phyloP scores from a whole-genome alignment of 768 basidiomycete genomes.

The Butyriboletus loyo region DNA sequence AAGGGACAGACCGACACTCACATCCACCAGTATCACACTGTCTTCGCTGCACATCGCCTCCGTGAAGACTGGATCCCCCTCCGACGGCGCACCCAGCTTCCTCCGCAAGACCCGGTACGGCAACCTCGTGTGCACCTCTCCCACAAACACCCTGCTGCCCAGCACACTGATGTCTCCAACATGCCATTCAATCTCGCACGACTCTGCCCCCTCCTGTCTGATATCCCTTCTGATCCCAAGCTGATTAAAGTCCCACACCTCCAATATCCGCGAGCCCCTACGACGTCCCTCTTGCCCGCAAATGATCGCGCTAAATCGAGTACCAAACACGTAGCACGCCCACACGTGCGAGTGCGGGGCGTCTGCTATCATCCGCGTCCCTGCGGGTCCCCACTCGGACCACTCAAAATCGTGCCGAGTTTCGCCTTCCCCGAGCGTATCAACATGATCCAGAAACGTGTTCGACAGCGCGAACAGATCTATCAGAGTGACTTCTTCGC shows the following conservation, averaged over 20 bases:
- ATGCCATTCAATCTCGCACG: slow-evolving; percentile 20
- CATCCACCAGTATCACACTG: slow-evolving; percentile 50
- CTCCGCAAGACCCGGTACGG: slow-evolving; percentile 42
- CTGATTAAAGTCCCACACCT: slow-evolving; percentile 54
- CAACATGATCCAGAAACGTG: slow-evolving; percentile 32
- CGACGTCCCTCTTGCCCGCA: slow-evolving; percentile 11
- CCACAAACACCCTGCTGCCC: slow-evolving; percentile 37
- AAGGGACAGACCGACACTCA: slow-evolving; percentile 16
- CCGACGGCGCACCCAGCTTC: slow-evolving; percentile 11
- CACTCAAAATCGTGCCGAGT: slow-evolving; percentile 35
- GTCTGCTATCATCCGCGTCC: slow-evolving; percentile 41
- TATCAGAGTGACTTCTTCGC: slow-evolving; percentile 29
- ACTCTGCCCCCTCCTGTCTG: slow-evolving; percentile 1
- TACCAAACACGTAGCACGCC: slow-evolving; percentile 59
- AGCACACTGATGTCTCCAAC: slow-evolving; percentile 27
- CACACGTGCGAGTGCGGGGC: slow-evolving; percentile 42
- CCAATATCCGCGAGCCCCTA: slow-evolving; percentile 23
- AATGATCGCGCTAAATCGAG: slow-evolving; percentile 37
- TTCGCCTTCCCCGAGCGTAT: slow-evolving; percentile 15
- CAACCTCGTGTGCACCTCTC: slow-evolving; percentile 42
- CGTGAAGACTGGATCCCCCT: slow-evolving; percentile 12
- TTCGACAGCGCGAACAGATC: slow-evolving; percentile 43
- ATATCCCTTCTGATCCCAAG: slow-evolving; percentile 33
- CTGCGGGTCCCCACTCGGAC: slow-evolving; percentile 50
- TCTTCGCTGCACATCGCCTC: slow-evolving; percentile 57